These are phyloP conservation scores for Entoloma clypeatum DNA, from an alignment of 1,284 basidiomycete species.

Conservation along the genomic window DNA sequence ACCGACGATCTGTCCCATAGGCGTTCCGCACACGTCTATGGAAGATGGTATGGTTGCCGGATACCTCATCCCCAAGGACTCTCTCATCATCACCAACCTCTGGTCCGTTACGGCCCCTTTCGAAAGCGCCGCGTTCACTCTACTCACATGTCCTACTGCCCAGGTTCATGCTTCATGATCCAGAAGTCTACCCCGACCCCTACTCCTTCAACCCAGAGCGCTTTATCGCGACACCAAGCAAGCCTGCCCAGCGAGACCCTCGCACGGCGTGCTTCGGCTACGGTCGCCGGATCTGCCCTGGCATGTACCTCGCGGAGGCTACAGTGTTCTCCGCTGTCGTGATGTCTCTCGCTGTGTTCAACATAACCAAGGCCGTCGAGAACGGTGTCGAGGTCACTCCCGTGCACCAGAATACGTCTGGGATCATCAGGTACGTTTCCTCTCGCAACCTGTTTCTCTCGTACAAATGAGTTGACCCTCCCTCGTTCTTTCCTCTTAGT, in stretches of 20 bases:
- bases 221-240: constrained; percentile 19
- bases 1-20: constrained; percentile 20
- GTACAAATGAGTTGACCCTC: not conserved
- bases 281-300: constrained; percentile 31
- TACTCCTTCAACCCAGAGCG: constrained; percentile 27
- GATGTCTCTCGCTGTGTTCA: constrained; percentile 28
- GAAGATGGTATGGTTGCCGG: constrained; percentile 33
- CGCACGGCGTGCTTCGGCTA: constrained; percentile 28
- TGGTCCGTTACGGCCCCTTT: constrained; percentile 19
- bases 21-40: constrained; percentile 31
- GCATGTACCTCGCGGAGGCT: constrained; percentile 33
- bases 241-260: constrained; percentile 24
- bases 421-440: constrained; percentile 38
- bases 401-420: constrained; percentile 36
- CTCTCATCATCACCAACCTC: constrained; percentile 26
- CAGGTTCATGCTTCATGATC: constrained; percentile 30
- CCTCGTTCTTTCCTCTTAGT: constrained; percentile 11
- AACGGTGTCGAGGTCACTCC: constrained; percentile 34
- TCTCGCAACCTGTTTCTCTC: not conserved
- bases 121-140: not conserved
- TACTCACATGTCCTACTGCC: not conserved
- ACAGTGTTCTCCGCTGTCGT: constrained; percentile 34
- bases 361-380: constrained; percentile 31
- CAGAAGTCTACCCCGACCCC: constrained; percentile 25
- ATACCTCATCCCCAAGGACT: constrained; percentile 13